These are phyloP conservation scores for Cynara cardunculus DNA, from an alignment of 129 eudicot species.

Conservation along the genomic window DNA sequence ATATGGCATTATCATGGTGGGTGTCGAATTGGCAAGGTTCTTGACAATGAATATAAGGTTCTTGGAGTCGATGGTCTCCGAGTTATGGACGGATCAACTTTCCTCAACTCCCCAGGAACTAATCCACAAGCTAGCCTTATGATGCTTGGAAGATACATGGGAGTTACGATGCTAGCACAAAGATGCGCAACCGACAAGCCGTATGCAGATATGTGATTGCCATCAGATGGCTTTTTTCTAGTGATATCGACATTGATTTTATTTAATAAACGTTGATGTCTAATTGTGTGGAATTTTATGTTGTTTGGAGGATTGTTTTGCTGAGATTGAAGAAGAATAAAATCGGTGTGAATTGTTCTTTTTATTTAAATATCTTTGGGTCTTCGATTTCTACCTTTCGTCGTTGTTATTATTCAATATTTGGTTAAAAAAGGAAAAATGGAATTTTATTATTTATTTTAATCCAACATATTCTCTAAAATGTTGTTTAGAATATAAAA, in stretches of 20 bases:
- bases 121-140: conserved; percentile 59
- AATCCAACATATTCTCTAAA: no score
- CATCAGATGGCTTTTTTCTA: not conserved
- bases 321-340: not conserved
- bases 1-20: conserved; percentile 86
- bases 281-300: not conserved
- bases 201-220: not conserved
- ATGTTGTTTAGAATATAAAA: no score
- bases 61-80: conserved; percentile 50
- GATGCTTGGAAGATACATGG: not conserved
- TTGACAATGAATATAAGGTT: conserved; percentile 55
- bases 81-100: conserved; percentile 71
- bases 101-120: conserved; percentile 59
- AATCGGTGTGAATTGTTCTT: not conserved
- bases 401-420: no score
- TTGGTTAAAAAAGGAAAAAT: no score
- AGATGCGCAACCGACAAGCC: not conserved
- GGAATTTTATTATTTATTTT: no score
- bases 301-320: not conserved
- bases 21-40: conserved; percentile 60
- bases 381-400: no score
- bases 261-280: not conserved
- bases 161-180: not conserved
- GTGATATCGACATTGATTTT: not conserved
- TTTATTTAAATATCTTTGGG: no score